Evolutionary conservation across 1,284 basidiomycete species (phyloP), one percentile per base, ranked within the genome.

Genomic region (Puccinia brachypodii): DNA sequence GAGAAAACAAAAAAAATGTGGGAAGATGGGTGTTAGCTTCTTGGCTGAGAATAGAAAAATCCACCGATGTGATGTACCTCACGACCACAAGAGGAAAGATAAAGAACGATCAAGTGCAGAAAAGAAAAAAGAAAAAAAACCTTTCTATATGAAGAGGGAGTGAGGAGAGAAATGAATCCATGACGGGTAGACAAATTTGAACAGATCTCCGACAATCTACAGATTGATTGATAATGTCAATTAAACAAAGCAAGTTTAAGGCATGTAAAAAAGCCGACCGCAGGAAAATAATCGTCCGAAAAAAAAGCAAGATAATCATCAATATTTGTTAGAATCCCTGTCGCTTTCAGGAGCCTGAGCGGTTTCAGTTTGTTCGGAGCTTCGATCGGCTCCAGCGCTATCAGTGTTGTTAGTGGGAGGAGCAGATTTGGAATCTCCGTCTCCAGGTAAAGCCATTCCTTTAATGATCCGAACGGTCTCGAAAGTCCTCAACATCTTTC

Each of bases 401-500:
- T 25, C 38, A 19, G 19, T 40, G 11, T 68, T 42, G 16, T n/a
- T 68, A 13, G 50, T 60, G 0, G 72, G 38, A 8, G 38, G 13
- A 31, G 33, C 33, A 33, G 73, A 50, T 60, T 33, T 50, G 14
- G 50, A 14, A 4, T 71, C 76, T 16, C 56, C 82, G 66, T 83
- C 81, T 64, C 78, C 80, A 2, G 81, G 84, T 14, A 79, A 75
- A 14, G 83, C 80, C 83, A 87, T 87, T 33, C 86, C 85, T 78
- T 87, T 87, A 84, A 87, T 87, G 62, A 58, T 42, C 31, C 84
- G 69, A 31, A 84, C 84, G 0, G 83, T 86, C 83, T 82, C 87
- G 81, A 81, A 87, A 84, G 75, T 85, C 83, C 84, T 87, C 85
- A 97, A 89, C 92, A 98, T 94, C 91, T 98, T 98, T 88, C 95